phyloP scores from a whole-genome alignment of 1,284 basidiomycete species.

The Trametes pubescens region DNA sequence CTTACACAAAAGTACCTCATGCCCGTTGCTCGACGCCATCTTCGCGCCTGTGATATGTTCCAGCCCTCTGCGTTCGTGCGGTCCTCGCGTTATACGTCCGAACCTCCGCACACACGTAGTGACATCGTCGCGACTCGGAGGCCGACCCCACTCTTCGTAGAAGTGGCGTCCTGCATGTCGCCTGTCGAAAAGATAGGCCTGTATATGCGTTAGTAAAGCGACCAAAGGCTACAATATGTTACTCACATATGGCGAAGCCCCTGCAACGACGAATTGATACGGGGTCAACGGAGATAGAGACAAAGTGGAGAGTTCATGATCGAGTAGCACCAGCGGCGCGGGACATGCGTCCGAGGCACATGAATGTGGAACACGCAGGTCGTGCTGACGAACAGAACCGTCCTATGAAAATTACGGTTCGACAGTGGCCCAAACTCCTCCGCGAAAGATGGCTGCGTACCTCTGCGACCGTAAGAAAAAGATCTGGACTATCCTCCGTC shows the following conservation, averaged over 20 bases:
- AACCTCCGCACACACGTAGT: conserved; percentile 90
- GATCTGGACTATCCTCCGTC: conserved; percentile 83
- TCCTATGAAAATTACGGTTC: conserved; percentile 50
- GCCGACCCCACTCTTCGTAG: conserved; percentile 77
- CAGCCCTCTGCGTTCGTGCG: conserved; percentile 46
- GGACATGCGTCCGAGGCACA: conserved; percentile 68
- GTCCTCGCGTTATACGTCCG: conserved; percentile 58
- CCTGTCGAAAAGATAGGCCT: conserved; percentile 92
- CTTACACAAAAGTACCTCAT: conserved; percentile 76
- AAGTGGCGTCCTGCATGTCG: conserved; percentile 76
- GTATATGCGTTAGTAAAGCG: conserved; percentile 12
- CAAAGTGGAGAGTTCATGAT: conserved; percentile 68
- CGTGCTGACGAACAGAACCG: conserved; percentile 86
- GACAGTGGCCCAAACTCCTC: not conserved
- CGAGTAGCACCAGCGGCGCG: conserved; percentile 68
- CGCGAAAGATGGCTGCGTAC: conserved; percentile 49
- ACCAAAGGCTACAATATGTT: not conserved
- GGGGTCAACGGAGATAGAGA: conserved; percentile 75
- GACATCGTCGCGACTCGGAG: conserved; percentile 54
- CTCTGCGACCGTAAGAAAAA: conserved; percentile 89
- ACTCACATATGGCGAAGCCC: conserved; percentile 72
- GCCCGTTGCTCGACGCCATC: conserved; percentile 79
- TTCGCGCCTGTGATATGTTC: conserved; percentile 84
- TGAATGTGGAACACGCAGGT: conserved; percentile 75
- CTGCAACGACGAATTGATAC: conserved; percentile 79